Percentiles rank a stretch among this genome's conserved stretches.
These are phyloP conservation scores for Phycomyces blakesleeanus DNA, from an alignment of 192 early-diverging fungal species.

Conservation along the genomic window DNA sequence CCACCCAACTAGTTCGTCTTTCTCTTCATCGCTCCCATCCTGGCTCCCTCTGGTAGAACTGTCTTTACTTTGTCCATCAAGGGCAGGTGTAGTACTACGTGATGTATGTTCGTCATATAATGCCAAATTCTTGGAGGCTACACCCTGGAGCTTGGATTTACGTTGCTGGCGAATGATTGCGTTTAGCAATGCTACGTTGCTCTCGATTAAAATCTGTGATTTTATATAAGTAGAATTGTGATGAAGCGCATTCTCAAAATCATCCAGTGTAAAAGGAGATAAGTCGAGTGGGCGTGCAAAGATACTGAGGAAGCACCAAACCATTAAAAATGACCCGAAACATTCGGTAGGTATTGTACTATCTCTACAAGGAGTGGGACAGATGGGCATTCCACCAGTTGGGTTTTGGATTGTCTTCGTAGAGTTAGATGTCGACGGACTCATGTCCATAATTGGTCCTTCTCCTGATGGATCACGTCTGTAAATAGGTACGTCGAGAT, in stretches of 20 bases:
- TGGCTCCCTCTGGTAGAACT: neutral
- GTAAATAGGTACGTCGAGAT: constrained; percentile 61
- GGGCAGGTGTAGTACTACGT: neutral
- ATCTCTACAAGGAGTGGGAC: constrained; percentile 41
- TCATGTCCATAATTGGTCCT: constrained; percentile 9
- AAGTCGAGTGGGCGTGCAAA: constrained; percentile 68
- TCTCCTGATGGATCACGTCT: constrained; percentile 9
- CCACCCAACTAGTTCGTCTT: neutral
- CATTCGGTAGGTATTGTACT: constrained; percentile 44
- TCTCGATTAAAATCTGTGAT: constrained; percentile 37
- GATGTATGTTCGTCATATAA: neutral
- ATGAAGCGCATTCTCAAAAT: constrained; percentile 64
- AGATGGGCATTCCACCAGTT: constrained; percentile 22
- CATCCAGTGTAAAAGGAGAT: constrained; percentile 70
- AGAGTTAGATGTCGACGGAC: neutral
- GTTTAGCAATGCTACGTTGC: constrained; percentile 47
- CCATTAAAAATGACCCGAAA: constrained; percentile 51
- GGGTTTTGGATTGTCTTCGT: constrained; percentile 5
- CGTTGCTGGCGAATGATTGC: constrained; percentile 42
- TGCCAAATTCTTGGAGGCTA: neutral
- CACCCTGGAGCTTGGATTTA: constrained; percentile 18
- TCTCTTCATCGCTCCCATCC: neutral
- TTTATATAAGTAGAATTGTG: constrained; percentile 33
- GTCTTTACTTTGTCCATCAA: neutral
- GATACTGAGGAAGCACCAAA: constrained; percentile 66